Base-by-base conservation (phyloP, 2,329 filamentous ascomycete species). In the Sphaerulina populicola region DNA sequence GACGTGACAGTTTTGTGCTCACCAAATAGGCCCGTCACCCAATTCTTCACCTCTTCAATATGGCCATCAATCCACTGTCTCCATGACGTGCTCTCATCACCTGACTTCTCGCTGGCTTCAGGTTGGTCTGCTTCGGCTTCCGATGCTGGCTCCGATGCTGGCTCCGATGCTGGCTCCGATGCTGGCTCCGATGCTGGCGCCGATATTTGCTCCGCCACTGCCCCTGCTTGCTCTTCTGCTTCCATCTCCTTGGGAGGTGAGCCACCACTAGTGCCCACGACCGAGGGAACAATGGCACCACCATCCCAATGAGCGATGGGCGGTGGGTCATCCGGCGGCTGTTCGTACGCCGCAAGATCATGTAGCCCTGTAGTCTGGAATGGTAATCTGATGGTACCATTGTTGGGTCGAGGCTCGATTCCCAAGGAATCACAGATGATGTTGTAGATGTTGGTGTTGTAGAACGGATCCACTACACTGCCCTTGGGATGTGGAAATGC, bases 381-480 rank as follows among this genome's bases (percentile, higher is more conserved):
- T 0, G 86, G 86, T 10, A 91, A 75, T 9, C 83, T 77, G 5
- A 96, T 71, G 0, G 89, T 95, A 44, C 91, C 91, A 64, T 97
- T 97, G 66, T 95, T 96, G 1, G 86, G 80, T 48, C 77, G 76
- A 0, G 89, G 86, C 4, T 69, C 68, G 51, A 97, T 72, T 10
- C 84, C 83, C 23, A 97, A 71, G 0, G 87, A 90, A 69, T 96
- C 90, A 66, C 91, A 96, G 40, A 97, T 71, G 56, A 97, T 87
- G 63, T 95, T 95, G 71, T 97, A 97, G 7, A 97, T 86, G 63
- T 96, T 86, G 53, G 81, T 90, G 58, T 97, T 97, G 79, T 96
- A 90, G 67, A 97, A 97, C 1, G 60, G 56, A 30, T 86, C 81
- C 30, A 97, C 70, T 57, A 82, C 79, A 67, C 86, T 94, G 61